A percentile compares a stretch with the other conserved stretches of the same genome.
phyloP scores from a whole-genome alignment of 257 asterid genomes.

The Solanum okadae region DNA sequence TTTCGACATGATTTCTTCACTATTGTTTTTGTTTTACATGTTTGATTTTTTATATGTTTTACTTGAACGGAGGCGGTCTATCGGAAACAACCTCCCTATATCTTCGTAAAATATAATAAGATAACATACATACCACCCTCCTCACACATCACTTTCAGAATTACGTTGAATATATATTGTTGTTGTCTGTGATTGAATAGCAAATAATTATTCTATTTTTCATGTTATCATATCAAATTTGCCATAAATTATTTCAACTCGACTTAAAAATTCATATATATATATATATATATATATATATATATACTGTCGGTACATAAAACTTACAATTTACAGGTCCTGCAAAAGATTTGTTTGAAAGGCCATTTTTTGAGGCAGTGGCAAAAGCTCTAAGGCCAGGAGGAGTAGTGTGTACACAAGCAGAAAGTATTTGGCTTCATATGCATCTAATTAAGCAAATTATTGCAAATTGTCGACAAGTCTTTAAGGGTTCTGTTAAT shows the following conservation, averaged over 20 bases:
- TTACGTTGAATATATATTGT: not conserved
- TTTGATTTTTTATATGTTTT: too few species aligned
- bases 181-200: not conserved
- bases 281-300: too few species aligned
- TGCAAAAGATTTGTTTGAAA: slow-evolving; percentile 3
- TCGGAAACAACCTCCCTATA: too few species aligned
- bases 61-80: not conserved
- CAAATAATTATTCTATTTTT: not conserved
- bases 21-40: not conserved
- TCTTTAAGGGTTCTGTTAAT: not conserved
- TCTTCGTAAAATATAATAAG: not conserved
- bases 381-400: slow-evolving; percentile 8
- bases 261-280: not conserved
- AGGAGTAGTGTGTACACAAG: slow-evolving; percentile 7
- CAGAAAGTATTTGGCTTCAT: not conserved
- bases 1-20: not conserved
- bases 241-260: too few species aligned
- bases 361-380: not conserved
- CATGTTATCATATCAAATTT: not conserved
- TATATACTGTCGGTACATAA: too few species aligned
- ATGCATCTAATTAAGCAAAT: not conserved
- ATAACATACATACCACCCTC: not conserved
- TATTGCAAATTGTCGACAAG: not conserved
- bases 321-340: not conserved
- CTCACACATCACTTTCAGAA: too few species aligned